Conservation (phyloP, 2,329 filamentous ascomycete species). For the Botrytis squamosa region DNA sequence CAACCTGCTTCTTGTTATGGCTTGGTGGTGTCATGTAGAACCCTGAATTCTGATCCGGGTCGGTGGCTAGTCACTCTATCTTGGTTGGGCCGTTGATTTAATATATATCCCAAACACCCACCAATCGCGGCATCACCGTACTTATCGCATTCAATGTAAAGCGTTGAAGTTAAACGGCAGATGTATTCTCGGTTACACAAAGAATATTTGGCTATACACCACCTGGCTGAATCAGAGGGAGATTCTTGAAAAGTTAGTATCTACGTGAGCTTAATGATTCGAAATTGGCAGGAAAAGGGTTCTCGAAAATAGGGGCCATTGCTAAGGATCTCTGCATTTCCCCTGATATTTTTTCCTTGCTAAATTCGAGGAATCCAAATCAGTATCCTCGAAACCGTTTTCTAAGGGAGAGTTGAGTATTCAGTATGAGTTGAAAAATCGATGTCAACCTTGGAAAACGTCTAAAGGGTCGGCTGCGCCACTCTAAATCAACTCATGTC, state of each 20-base stretch:
- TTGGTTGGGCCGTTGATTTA: neutral
- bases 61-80: neutral
- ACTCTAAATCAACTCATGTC: neutral
- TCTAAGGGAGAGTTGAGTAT: neutral
- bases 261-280: neutral
- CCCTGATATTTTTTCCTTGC: neutral
- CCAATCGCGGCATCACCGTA: neutral
- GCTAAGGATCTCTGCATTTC: neutral
- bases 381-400: neutral
- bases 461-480: neutral
- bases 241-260: neutral
- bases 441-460: too few relatives aligned
- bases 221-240: neutral
- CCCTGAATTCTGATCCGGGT: neutral
- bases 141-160: neutral
- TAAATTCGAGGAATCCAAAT: neutral
- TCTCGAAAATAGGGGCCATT: neutral
- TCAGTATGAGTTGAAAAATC: neutral
- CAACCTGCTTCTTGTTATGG: neutral
- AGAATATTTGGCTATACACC: neutral
- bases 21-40: neutral
- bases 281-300: neutral
- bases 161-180: neutral
- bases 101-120: too few relatives aligned
- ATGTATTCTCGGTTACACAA: neutral